Base-by-base conservation (phyloP, 805 yeast genomes). In the Kazachstania bromeliacearum region DNA sequence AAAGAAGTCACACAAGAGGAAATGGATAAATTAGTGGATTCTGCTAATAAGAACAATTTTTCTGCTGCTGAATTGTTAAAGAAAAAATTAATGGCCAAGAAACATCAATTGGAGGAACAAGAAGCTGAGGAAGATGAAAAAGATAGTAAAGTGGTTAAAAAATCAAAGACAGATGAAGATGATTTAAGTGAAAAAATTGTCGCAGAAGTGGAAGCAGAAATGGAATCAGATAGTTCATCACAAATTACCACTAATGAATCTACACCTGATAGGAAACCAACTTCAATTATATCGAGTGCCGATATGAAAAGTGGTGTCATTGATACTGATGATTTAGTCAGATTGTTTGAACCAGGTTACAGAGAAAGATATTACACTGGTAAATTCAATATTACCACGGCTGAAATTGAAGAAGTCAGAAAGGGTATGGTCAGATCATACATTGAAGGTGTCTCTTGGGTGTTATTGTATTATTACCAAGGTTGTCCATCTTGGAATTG, bases 401-500 rank as follows among this genome's bases (percentile, higher is more conserved):
- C 70, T 3, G 79, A 75, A 32, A 70, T 81, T 31, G 66, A 69
- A 2, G 60, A 64, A 14, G 64, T 73, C 15, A 70, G 78, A 30
- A 71, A 68, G 43, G 66, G 70, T 31, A 77, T 92, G 51, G 85
- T 79, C 0, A 64, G 66, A 37, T 71, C 77, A 33, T 92, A 92
- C 53, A 71, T 92, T 37, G 96, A 89, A 59, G 99, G 99, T 43
- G 82, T 92, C 4, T 77, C 95, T n/a, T 92, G 99, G 99, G 95
- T 80, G 1, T 66, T 92, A 44, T 62, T 85, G 36, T 92, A 92
- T 58, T 92, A 92, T 62, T 89, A 85, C 59, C 97, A 92, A 60
- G 97, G 96, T 2, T 89, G 97, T 62, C 95, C 95, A 0, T 89
- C 97, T 0, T 92, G 99, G 99, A 79, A 79, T 37, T 92, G 98